Evolutionary conservation across 106 monocot genomes (phyloP).

Genomic region (Phalaenopsis aphrodite): DNA sequence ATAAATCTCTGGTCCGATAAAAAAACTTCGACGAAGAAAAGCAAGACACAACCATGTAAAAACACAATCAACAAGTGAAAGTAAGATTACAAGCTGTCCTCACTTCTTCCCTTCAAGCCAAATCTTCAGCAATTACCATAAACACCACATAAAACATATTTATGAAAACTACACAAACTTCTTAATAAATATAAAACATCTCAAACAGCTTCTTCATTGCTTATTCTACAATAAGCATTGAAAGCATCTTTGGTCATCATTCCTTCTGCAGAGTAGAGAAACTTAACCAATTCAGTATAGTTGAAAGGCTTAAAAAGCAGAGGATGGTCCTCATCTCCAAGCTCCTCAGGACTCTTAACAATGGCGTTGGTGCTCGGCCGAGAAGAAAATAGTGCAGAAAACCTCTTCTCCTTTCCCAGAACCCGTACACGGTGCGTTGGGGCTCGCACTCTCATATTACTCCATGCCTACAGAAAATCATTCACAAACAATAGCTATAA

Average conservation of each 20-base stretch:
- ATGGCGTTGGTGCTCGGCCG: slow-evolving; percentile 13
- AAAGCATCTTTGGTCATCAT: neutral
- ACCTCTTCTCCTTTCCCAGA: slow-evolving; percentile 14
- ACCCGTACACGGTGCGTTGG: slow-evolving; percentile 19
- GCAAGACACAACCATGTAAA: no score
- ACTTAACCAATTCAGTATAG: slow-evolving; percentile 15
- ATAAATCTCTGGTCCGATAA: no score
- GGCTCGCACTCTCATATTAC: slow-evolving; percentile 26
- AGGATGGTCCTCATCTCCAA: slow-evolving; percentile 31
- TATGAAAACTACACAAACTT: no score
- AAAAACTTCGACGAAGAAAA: no score
- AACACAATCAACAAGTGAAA: no score
- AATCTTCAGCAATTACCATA: no score
- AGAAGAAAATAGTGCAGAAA: slow-evolving; percentile 11
- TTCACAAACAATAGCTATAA: no score
- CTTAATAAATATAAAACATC: no score
- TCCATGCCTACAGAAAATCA: slow-evolving; percentile 19
- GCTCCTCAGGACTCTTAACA: slow-evolving; percentile 19
- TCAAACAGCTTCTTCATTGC: neutral
- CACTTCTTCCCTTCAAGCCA: no score
- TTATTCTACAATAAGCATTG: slow-evolving; percentile 12
- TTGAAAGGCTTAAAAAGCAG: slow-evolving; percentile 18
- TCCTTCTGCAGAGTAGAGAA: slow-evolving; percentile 13
- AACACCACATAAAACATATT: no score
- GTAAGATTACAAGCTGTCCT: no score